Evolutionary conservation across 768 basidiomycete genomes (phyloP).

Genomic region (Leccinellum luteum): DNA sequence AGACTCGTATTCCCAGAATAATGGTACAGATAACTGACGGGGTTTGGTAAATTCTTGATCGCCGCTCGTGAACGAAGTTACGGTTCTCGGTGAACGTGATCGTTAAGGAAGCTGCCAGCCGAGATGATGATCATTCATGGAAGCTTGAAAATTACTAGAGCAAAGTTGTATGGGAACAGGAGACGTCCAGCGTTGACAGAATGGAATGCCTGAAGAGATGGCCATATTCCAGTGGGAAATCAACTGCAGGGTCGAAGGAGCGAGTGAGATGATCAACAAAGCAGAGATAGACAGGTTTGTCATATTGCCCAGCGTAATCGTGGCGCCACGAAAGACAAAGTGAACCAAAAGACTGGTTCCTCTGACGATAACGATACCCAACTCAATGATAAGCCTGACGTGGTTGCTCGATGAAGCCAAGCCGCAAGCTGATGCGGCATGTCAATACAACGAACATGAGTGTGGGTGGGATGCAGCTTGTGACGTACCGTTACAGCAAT

Average conservation of each 20-base stretch:
- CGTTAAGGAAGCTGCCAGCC: conserved; percentile 31
- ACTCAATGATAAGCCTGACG: conserved; percentile 55
- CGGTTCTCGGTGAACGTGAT: conserved; percentile 48
- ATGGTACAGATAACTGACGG: conserved; percentile 51
- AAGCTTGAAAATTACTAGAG: conserved; percentile 46
- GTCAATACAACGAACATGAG: neutral
- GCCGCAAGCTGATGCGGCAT: conserved; percentile 34
- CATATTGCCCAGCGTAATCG: conserved; percentile 46
- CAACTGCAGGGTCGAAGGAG: conserved; percentile 65
- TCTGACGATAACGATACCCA: conserved; percentile 54
- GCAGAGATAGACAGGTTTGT: conserved; percentile 47
- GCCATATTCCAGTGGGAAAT: conserved; percentile 50
- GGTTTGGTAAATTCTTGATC: neutral
- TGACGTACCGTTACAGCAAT: conserved; percentile 41
- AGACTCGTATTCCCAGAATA: conserved; percentile 60
- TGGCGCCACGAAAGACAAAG: conserved; percentile 56
- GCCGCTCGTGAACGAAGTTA: neutral
- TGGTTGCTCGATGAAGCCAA: conserved; percentile 54
- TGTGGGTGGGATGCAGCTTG: neutral
- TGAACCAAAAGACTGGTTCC: conserved; percentile 46
- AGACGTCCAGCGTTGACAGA: conserved; percentile 53
- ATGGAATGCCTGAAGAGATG: conserved; percentile 62
- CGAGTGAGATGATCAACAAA: conserved; percentile 58
- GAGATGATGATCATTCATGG: neutral
- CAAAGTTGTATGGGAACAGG: conserved; percentile 47